Evolutionary conservation across 108 stramenopile genomes (phyloP).

Genomic region (Licmophora abbreviata): DNA sequence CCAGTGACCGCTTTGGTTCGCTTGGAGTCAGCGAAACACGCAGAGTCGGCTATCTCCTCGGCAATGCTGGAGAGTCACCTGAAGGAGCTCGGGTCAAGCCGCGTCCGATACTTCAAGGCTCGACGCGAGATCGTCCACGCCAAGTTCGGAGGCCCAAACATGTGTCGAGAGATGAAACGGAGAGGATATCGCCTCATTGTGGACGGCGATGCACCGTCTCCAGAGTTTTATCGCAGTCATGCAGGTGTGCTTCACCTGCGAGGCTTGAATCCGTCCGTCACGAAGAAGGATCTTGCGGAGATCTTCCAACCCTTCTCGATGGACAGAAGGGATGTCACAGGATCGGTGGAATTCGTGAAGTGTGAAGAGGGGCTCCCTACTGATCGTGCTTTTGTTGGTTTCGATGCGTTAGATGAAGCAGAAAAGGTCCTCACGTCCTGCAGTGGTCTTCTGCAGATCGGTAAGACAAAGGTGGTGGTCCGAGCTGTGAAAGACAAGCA

Average conservation of each 20-base stretch:
- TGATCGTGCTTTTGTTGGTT: slow-evolving; percentile 75
- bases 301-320: slow-evolving; percentile 68
- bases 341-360: slow-evolving; percentile 70
- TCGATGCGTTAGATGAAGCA: slow-evolving; percentile 68
- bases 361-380: slow-evolving; percentile 55
- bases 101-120: slow-evolving; percentile 55
- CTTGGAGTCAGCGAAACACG: slow-evolving; percentile 50
- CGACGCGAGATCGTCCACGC: slow-evolving; percentile 58
- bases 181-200: slow-evolving; percentile 46
- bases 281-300: slow-evolving; percentile 49
- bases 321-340: slow-evolving; percentile 49
- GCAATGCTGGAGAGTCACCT: slow-evolving; percentile 38
- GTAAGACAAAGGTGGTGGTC: slow-evolving; percentile 12
- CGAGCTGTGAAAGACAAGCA: slow-evolving; percentile 34
- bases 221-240: slow-evolving; percentile 67
- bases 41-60: slow-evolving; percentile 47
- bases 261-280: slow-evolving; percentile 50
- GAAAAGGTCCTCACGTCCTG: slow-evolving; percentile 35
- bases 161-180: slow-evolving; percentile 32
- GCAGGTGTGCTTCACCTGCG: slow-evolving; percentile 52
- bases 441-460: slow-evolving; percentile 4
- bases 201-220: slow-evolving; percentile 73
- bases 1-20: slow-evolving; percentile 52
- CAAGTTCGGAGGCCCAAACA: slow-evolving; percentile 31
- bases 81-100: slow-evolving; percentile 39